Evolutionary conservation across 208 protist species (phyloP).

Genomic region (Strigomonas culicis): DNA sequence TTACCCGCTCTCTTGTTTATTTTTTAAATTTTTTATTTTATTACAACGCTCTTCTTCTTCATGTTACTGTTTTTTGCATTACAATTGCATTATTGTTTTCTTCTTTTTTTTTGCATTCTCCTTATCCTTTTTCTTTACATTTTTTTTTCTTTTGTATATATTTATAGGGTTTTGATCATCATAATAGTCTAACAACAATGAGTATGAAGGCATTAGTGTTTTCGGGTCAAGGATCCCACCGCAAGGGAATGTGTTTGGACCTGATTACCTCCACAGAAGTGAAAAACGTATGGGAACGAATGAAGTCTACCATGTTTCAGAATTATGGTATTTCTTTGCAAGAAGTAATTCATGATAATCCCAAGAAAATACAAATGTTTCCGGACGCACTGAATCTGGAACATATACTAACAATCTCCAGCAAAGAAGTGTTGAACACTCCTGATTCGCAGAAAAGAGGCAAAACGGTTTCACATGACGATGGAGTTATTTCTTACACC

Average conservation of each 20-base stretch:
- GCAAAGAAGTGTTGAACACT: conserved; percentile 34
- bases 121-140: not conserved
- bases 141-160: not conserved
- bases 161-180: not conserved
- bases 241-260: conserved; percentile 71
- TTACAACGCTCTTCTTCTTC: no score
- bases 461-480: conserved; percentile 28
- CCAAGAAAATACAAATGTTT: conserved; percentile 34
- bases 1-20: not conserved
- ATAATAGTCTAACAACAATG: not conserved
- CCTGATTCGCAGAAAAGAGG: conserved; percentile 27
- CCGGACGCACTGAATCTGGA: conserved; percentile 50
- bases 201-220: conserved; percentile 54
- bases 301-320: conserved; percentile 65
- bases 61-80: not conserved
- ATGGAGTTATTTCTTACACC: conserved; percentile 74
- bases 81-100: conserved; percentile 1
- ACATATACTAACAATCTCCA: conserved; percentile 29
- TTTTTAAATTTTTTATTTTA: no score
- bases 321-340: conserved; percentile 74
- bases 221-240: conserved; percentile 76
- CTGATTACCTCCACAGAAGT: conserved; percentile 33
- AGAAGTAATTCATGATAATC: conserved; percentile 75
- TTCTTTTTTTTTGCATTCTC: conserved; percentile 5
- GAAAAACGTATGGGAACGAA: conserved; percentile 70